These are phyloP conservation scores for Mycena galopus DNA, from an alignment of 768 basidiomycete genomes.

Conservation along the genomic window DNA sequence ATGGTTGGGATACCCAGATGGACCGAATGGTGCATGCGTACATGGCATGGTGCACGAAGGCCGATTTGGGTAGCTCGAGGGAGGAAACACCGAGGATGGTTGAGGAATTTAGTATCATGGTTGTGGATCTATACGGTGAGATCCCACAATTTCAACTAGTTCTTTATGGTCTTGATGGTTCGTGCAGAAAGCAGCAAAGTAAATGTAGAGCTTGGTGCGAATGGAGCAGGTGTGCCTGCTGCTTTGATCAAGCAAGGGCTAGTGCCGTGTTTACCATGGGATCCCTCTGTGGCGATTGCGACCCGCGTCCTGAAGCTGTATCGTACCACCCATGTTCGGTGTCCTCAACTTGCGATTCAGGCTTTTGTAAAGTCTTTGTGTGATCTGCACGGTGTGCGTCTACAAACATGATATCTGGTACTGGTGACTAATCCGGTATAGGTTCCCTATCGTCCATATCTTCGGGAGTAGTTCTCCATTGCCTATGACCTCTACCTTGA, in stretches of 20 bases:
- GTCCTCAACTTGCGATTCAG: neutral
- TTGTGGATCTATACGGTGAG: neutral
- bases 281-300: neutral
- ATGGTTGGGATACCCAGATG: too few relatives aligned
- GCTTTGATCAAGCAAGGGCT: neutral
- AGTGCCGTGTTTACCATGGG: neutral
- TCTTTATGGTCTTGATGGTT: neutral
- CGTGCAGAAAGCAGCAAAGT: neutral
- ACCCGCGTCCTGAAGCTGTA: neutral
- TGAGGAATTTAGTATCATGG: neutral
- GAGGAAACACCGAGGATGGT: neutral
- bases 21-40: too few relatives aligned
- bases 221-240: neutral
- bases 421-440: neutral
- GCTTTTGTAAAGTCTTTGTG: neutral
- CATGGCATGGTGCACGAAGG: neutral
- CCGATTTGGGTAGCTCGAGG: neutral
- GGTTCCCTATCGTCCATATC: neutral
- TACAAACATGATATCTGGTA: neutral
- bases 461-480: neutral
- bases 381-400: neutral
- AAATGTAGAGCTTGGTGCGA: neutral
- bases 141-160: neutral
- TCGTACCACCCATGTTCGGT: neutral
- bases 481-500: neutral